Percentiles rank a stretch among this genome's conserved stretches.
These are phyloP conservation scores for Pinus taeda DNA, from an alignment of 75 land plant genomes.

Conservation along the genomic window DNA sequence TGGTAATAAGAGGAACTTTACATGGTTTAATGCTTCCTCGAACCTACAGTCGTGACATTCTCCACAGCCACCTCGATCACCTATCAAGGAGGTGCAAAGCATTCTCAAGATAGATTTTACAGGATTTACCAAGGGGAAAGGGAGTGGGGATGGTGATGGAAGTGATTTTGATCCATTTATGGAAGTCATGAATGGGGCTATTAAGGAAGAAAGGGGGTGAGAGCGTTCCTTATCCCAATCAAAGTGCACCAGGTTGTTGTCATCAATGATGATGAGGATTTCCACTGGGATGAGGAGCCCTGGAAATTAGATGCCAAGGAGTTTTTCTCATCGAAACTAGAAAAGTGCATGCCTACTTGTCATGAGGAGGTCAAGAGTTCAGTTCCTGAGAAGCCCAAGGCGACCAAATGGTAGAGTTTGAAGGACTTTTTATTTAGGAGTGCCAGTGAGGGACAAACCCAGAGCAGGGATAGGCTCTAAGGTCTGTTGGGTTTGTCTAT, in stretches of 20 bases:
- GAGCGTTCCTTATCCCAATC: not conserved
- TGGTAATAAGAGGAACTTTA: too few relatives aligned
- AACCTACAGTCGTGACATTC: not conserved
- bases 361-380: too few relatives aligned
- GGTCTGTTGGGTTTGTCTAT: too few relatives aligned
- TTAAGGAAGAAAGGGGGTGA: constrained; percentile 1
- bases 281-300: constrained; percentile 10
- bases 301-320: not conserved
- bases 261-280: constrained; percentile 14
- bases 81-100: not conserved
- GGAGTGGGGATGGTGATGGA: not conserved
- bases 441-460: too few relatives aligned
- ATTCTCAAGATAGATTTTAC: not conserved
- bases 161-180: constrained; percentile 20
- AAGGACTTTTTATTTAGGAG: too few relatives aligned
- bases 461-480: too few relatives aligned
- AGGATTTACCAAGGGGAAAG: not conserved
- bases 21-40: too few relatives aligned
- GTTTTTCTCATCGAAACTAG: constrained; percentile 2
- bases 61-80: not conserved
- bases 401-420: too few relatives aligned
- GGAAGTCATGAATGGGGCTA: constrained; percentile 14
- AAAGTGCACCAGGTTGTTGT: constrained; percentile 32
- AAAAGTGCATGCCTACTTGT: too few relatives aligned
- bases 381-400: too few relatives aligned